Conservation (phyloP, 257 asterid genomes). For the Gardenia jasminoides region DNA sequence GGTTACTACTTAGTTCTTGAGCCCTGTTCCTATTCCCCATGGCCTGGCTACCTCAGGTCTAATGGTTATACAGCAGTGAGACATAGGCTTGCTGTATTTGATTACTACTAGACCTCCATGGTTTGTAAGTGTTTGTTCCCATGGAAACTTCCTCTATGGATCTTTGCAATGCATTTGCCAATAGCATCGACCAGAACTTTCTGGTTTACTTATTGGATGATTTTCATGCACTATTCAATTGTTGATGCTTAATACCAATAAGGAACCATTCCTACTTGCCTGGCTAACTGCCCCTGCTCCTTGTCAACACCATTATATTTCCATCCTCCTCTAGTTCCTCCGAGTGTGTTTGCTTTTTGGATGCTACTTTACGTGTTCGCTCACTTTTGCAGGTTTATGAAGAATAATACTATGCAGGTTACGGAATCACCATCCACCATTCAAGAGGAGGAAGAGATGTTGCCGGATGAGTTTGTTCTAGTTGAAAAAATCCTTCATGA, state of each 20-base stretch:
- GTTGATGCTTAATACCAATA: background rate
- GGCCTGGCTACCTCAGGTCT: background rate
- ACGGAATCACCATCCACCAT: slow-evolving; percentile 60
- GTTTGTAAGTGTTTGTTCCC: background rate
- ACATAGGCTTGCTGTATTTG: background rate
- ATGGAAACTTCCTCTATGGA: too few relatives aligned
- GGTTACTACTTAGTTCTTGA: too few relatives aligned
- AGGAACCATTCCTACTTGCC: background rate
- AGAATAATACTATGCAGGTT: slow-evolving; percentile 62
- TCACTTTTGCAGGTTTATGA: slow-evolving; percentile 55
- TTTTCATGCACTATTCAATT: background rate
- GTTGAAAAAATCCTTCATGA: slow-evolving; percentile 70
- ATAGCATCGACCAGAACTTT: background rate
- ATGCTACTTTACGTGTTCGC: background rate
- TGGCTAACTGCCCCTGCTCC: background rate
- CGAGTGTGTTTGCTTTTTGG: background rate
- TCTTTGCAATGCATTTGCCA: background rate
- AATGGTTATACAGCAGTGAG: background rate
- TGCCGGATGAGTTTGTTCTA: slow-evolving; percentile 88
- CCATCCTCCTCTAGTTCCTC: background rate
- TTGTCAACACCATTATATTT: background rate
- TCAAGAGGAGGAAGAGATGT: slow-evolving; percentile 63
- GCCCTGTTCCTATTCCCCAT: background rate
- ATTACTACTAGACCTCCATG: background rate
- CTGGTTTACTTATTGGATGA: background rate